phyloP scores from a whole-genome alignment of 1,284 basidiomycete species.

The Sporisorium reilianum region DNA sequence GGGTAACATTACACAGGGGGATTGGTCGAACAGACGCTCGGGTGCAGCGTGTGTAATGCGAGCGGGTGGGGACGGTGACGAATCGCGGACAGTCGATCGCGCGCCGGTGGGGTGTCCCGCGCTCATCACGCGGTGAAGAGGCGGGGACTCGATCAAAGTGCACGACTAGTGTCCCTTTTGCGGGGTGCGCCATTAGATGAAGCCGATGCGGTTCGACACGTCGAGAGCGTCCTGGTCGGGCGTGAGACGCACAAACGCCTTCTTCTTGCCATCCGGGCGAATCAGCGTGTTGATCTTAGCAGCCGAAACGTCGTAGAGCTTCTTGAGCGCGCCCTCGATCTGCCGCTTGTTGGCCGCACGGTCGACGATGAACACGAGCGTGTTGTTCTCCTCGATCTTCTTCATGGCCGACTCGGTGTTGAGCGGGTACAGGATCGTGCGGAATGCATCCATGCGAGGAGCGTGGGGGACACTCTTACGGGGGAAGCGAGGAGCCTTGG shows the following conservation, averaged over 20 bases:
- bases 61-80: background rate
- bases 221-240: conserved; percentile 97
- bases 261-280: conserved; percentile 99
- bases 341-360: conserved; percentile 91
- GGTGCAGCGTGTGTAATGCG: background rate
- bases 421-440: conserved; percentile 84
- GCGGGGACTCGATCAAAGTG: background rate
- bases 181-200: conserved; percentile 42
- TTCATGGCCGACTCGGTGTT: conserved; percentile 75
- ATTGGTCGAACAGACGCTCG: conserved; percentile 7
- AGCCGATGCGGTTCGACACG: conserved; percentile 94
- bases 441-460: conserved; percentile 97
- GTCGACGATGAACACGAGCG: conserved; percentile 97
- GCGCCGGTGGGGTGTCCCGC: background rate
- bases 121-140: background rate
- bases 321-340: conserved; percentile 99
- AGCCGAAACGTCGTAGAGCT: conserved; percentile 96
- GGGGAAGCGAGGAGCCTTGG: conserved; percentile 89
- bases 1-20: conserved; percentile 40
- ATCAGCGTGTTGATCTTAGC: conserved; percentile 98
- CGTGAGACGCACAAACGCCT: conserved; percentile 96
- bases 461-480: conserved; percentile 93
- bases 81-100: background rate
- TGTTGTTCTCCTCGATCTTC: conserved; percentile 99
- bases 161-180: conserved; percentile 3